Conservation (phyloP, 352 stramenopile genomes). For the Pythium brassicae region DNA sequence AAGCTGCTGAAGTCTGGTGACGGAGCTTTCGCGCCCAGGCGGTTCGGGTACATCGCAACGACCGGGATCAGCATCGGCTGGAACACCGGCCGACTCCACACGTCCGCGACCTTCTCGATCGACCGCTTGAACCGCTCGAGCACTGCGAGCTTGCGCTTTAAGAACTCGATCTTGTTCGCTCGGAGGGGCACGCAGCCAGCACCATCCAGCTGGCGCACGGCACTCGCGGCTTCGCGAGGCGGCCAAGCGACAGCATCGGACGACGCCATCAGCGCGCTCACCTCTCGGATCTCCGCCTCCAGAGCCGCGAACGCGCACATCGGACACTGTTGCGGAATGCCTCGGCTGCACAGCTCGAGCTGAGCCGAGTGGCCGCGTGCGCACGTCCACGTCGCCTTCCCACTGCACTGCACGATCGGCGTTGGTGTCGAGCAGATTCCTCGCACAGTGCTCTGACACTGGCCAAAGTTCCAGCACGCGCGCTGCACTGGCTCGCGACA, state of each 20-base stretch:
- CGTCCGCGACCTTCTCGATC: slow-evolving; percentile 24
- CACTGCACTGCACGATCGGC: slow-evolving; percentile 27
- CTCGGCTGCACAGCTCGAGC: slow-evolving; percentile 43
- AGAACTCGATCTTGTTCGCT: slow-evolving; percentile 28
- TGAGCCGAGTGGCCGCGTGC: slow-evolving; percentile 26
- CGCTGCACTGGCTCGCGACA: slow-evolving; percentile 24
- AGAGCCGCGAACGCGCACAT: slow-evolving; percentile 33
- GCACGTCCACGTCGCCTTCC: slow-evolving; percentile 39
- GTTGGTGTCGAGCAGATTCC: slow-evolving; percentile 16
- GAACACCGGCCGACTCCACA: slow-evolving; percentile 44
- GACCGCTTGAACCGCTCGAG: slow-evolving; percentile 34
- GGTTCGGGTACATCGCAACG: slow-evolving; percentile 11
- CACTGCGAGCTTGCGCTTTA: slow-evolving; percentile 40
- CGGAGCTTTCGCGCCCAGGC: not conserved
- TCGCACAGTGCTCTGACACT: slow-evolving; percentile 31
- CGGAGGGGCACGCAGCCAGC: slow-evolving; percentile 12
- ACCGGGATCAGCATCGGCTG: slow-evolving; percentile 28
- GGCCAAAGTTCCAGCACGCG: slow-evolving; percentile 54
- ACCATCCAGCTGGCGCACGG: not conserved
- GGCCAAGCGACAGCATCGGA: slow-evolving; percentile 3
- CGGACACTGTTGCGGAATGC: slow-evolving; percentile 46
- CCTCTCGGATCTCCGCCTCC: slow-evolving; percentile 20
- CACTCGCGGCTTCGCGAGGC: slow-evolving; percentile 5
- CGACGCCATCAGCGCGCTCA: not conserved
- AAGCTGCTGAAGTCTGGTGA: slow-evolving; percentile 23